These are phyloP conservation scores for Plenodomus lindquistii DNA, from an alignment of 2,329 filamentous ascomycete genomes.

Conservation along the genomic window DNA sequence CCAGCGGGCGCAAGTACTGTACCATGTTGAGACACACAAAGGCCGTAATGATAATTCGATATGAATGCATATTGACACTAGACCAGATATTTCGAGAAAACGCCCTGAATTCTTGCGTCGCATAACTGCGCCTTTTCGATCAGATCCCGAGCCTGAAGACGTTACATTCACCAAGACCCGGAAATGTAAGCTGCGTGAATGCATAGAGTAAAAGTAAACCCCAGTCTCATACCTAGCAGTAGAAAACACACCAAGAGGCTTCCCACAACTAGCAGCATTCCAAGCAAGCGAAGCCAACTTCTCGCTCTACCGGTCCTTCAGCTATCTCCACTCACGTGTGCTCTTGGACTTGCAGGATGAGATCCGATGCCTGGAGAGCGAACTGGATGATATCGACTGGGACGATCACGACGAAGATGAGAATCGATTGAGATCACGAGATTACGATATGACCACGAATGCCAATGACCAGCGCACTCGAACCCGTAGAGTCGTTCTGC, in stretches of 20 bases:
- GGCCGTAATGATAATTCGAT: too few species aligned
- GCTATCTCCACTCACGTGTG: slow-evolving; percentile 44
- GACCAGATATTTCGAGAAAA: slow-evolving; percentile 25
- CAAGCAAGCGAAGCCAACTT: slow-evolving; percentile 47
- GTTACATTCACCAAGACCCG: slow-evolving; percentile 41
- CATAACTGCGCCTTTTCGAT: slow-evolving; percentile 36
- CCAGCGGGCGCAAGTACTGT: too few species aligned
- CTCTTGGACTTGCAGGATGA: slow-evolving; percentile 46
- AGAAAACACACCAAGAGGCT: slow-evolving; percentile 45
- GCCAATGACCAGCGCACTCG: slow-evolving; percentile 16
- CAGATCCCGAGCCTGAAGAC: slow-evolving; percentile 30
- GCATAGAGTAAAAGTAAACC: not conserved
- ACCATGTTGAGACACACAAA: too few species aligned
- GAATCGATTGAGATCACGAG: slow-evolving; percentile 28
- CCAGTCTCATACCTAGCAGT: slow-evolving; percentile 26
- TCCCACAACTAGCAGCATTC: slow-evolving; percentile 45
- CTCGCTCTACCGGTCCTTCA: slow-evolving; percentile 45
- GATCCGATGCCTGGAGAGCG: slow-evolving; percentile 41
- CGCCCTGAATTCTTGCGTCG: slow-evolving; percentile 29
- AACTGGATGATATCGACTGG: slow-evolving; percentile 43
- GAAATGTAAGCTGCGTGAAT: slow-evolving; percentile 26
- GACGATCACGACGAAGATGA: slow-evolving; percentile 31
- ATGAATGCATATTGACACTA: slow-evolving; percentile 12
- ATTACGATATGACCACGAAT: slow-evolving; percentile 27
- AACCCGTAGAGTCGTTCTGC: slow-evolving; percentile 31